Evolutionary conservation across 2,329 filamentous ascomycete species (phyloP).

Genomic region (Ceratocystis variospora): DNA sequence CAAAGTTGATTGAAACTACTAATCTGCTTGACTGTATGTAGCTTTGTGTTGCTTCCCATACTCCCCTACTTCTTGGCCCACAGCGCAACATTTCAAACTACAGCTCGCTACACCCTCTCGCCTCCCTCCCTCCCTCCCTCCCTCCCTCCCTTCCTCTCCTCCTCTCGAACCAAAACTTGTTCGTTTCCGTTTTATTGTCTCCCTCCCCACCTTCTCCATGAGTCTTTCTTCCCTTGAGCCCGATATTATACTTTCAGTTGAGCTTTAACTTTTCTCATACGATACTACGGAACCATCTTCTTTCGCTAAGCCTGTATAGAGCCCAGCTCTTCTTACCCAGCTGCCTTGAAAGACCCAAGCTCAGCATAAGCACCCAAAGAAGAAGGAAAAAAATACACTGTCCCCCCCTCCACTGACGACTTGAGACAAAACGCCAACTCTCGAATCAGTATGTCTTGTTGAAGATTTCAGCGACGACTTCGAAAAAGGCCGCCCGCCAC

Average conservation of each 20-base stretch:
- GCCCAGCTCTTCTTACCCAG: not conserved
- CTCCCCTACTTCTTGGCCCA: not conserved
- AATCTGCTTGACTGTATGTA: not conserved
- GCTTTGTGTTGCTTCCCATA: not conserved
- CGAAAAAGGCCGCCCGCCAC: not conserved
- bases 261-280: not conserved
- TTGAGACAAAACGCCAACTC: not conserved
- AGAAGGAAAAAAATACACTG: not conserved
- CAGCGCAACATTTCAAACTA: not conserved
- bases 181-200: constrained; percentile 7
- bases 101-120: not conserved
- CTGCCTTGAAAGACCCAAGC: not conserved
- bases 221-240: not conserved
- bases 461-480: constrained; percentile 1
- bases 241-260: not conserved
- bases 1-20: not conserved
- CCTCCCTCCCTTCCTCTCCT: not conserved
- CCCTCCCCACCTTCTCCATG: not conserved
- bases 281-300: too few relatives aligned
- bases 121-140: not conserved
- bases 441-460: not conserved
- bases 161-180: constrained; percentile 7
- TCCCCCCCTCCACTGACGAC: not conserved
- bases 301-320: not conserved
- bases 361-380: not conserved